Conservation (phyloP, 495 filamentous ascomycete species). For the Echria macrotheca region DNA sequence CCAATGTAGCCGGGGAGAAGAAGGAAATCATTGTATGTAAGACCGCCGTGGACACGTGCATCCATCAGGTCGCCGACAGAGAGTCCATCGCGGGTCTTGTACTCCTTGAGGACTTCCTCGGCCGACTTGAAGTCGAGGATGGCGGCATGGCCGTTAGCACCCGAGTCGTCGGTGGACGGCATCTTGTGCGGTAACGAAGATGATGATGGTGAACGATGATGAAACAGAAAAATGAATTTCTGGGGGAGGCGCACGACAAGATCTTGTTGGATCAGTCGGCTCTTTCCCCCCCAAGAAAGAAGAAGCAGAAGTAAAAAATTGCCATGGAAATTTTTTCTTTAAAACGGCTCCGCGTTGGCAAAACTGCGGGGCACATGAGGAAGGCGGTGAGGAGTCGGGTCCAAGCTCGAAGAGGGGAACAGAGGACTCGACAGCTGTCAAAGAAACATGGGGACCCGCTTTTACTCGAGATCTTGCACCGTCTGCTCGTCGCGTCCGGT, state of each 20-base stretch:
- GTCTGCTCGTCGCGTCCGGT: too few relatives aligned
- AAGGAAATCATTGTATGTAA: constrained; percentile 71
- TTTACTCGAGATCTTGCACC: too few relatives aligned
- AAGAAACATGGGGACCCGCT: too few relatives aligned
- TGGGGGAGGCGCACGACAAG: constrained; percentile 29
- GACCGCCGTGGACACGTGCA: constrained; percentile 78
- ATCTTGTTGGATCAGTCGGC: constrained; percentile 23
- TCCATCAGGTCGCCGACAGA: constrained; percentile 77
- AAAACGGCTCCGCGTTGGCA: constrained; percentile 8
- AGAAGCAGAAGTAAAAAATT: constrained; percentile 21
- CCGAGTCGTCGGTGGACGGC: constrained; percentile 61
- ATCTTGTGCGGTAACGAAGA: constrained; percentile 36
- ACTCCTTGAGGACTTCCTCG: constrained; percentile 71
- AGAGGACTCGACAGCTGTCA: neutral
- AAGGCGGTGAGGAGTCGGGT: constrained; percentile 26
- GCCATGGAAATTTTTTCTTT: constrained; percentile 22
- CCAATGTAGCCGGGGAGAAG: constrained; percentile 56
- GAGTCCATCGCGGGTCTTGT: constrained; percentile 73
- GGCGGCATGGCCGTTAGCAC: constrained; percentile 28
- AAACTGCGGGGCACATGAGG: constrained; percentile 18
- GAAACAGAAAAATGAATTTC: constrained; percentile 7
- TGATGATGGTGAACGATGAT: too few relatives aligned
- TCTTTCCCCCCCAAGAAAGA: constrained; percentile 34
- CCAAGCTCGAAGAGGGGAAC: neutral
- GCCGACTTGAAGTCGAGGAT: constrained; percentile 56